phyloP scores from a whole-genome alignment of 345 rosid species.

The Moricandia moricandioides region DNA sequence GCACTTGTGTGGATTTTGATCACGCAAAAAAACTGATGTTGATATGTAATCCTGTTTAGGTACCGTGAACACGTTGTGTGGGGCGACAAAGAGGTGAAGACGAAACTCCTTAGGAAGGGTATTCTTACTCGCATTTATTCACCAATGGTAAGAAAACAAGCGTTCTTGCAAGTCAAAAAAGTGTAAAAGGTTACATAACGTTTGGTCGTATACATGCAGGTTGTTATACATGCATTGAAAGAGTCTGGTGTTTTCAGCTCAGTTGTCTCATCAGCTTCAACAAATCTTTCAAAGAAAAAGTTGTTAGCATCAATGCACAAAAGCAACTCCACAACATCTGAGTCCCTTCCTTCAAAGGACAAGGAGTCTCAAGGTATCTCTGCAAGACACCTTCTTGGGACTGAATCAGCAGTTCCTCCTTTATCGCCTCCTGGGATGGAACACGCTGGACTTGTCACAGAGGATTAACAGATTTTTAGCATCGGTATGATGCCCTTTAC shows the following conservation, averaged over 20 bases:
- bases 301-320: conserved; percentile 46
- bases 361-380: conserved; percentile 44
- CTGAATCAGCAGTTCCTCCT: conserved; percentile 71
- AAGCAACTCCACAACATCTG: conserved; percentile 50
- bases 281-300: conserved; percentile 53
- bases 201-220: conserved; percentile 44
- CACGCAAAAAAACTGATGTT: not conserved
- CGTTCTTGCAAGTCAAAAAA: not conserved
- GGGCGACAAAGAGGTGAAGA: conserved; percentile 73
- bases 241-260: conserved; percentile 86
- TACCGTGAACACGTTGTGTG: conserved; percentile 85
- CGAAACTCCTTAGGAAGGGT: conserved; percentile 80
- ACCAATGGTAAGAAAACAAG: conserved; percentile 91
- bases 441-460: conserved; percentile 24
- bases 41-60: conserved; percentile 44
- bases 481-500: not conserved
- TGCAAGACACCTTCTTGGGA: conserved; percentile 55
- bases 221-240: conserved; percentile 69
- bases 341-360: conserved; percentile 31
- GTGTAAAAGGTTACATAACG: not conserved
- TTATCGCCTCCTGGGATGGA: conserved; percentile 64
- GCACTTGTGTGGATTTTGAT: not conserved
- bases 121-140: conserved; percentile 79
- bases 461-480: conserved; percentile 18
- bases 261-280: conserved; percentile 54